A percentile compares a stretch with the other conserved stretches of the same genome.
phyloP scores from a whole-genome alignment of 2,329 filamentous ascomycete genomes.

The Fusarium fujikuroi region DNA sequence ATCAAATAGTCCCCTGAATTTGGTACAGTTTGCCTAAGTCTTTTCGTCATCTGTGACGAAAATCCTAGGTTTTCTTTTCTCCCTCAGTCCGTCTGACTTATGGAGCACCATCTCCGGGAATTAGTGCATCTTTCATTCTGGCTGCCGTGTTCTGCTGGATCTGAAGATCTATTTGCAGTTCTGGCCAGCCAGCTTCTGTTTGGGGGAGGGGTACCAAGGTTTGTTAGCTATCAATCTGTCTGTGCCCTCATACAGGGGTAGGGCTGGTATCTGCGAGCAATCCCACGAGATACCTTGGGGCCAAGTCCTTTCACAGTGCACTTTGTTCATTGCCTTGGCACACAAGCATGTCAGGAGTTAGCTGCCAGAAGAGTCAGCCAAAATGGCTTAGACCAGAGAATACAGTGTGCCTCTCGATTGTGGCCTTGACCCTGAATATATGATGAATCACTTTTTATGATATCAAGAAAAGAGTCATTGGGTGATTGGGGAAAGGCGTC shows the following conservation, averaged over 20 bases:
- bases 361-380: constrained; percentile 21
- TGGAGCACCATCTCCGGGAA: constrained; percentile 34
- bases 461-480: constrained; percentile 8
- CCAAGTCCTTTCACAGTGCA: constrained; percentile 35
- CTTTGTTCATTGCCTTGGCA: not conserved
- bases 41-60: not conserved
- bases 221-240: constrained; percentile 6
- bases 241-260: constrained; percentile 18
- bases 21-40: not conserved
- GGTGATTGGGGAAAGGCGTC: not conserved
- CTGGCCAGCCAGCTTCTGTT: constrained; percentile 5
- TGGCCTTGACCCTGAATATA: constrained; percentile 27
- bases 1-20: not conserved
- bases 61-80: not conserved
- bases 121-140: constrained; percentile 11
- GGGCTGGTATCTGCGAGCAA: not conserved
- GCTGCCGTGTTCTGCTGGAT: constrained; percentile 35
- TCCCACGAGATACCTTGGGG: constrained; percentile 1
- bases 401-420: not conserved
- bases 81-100: not conserved
- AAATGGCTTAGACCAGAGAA: constrained; percentile 3
- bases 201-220: constrained; percentile 27
- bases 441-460: constrained; percentile 41
- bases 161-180: constrained; percentile 35
- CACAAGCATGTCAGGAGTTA: constrained; percentile 9